Evolutionary conservation across 139 green algal genomes (phyloP).

Genomic region (Tetraselmis striata): DNA sequence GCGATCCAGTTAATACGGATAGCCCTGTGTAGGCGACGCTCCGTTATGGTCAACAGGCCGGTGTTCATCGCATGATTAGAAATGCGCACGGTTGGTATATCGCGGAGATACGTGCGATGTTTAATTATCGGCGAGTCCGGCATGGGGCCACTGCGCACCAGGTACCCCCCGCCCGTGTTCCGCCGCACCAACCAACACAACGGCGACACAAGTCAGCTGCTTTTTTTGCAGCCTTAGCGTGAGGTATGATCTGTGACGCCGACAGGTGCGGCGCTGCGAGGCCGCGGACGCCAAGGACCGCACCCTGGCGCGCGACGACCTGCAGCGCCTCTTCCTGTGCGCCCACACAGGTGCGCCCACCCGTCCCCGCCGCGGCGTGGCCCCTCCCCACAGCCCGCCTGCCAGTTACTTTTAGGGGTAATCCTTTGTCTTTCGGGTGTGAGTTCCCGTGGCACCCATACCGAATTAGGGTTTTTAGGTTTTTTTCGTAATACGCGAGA

Average conservation of each 20-base stretch:
- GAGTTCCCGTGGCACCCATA: not conserved
- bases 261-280: conserved; percentile 37
- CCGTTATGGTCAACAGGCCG: too few species aligned
- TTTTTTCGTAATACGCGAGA: not conserved
- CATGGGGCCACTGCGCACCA: too few species aligned
- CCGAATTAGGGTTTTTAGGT: not conserved
- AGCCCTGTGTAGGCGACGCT: too few species aligned
- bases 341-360: not conserved
- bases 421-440: not conserved
- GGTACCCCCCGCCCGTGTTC: too few species aligned
- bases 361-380: not conserved
- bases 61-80: too few species aligned
- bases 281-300: conserved; percentile 41
- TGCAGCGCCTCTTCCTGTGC: conserved; percentile 47
- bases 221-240: not conserved
- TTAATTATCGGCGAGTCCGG: too few species aligned
- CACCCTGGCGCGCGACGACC: conserved; percentile 29
- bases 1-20: too few species aligned
- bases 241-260: not conserved
- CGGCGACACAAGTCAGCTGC: too few species aligned
- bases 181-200: too few species aligned
- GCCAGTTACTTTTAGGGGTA: not conserved
- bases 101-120: not conserved
- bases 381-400: not conserved
- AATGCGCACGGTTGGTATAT: too few species aligned